Evolutionary conservation across 2,329 filamentous ascomycete species (phyloP).

Genomic region (Dothideomycetes sp.): DNA sequence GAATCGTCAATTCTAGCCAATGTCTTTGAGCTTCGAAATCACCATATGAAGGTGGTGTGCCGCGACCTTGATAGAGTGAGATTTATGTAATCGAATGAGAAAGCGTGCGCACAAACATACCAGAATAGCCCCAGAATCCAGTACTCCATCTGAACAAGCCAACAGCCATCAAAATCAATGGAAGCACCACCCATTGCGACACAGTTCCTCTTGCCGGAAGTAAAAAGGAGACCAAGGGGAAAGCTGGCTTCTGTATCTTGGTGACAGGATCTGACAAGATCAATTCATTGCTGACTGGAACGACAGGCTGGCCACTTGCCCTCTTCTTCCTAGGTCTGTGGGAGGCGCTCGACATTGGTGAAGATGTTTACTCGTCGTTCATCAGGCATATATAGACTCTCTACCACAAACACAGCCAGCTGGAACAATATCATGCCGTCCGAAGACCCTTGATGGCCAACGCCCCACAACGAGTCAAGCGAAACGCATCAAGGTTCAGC

Average conservation of each 20-base stretch:
- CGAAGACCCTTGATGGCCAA: too few species aligned
- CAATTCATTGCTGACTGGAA: slow-evolving; percentile 30
- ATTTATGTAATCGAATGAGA: neutral
- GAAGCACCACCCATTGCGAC: slow-evolving; percentile 87
- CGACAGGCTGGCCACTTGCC: slow-evolving; percentile 25
- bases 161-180: slow-evolving; percentile 77
- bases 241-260: slow-evolving; percentile 49
- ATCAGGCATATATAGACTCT: too few species aligned
- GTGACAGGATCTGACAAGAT: slow-evolving; percentile 32
- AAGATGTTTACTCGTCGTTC: too few species aligned
- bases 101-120: slow-evolving; percentile 32
- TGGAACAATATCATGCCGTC: too few species aligned
- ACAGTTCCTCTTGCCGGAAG: slow-evolving; percentile 77
- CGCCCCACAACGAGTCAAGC: too few species aligned
- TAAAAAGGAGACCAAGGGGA: slow-evolving; percentile 86
- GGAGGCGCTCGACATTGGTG: slow-evolving; percentile 11
- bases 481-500: neutral
- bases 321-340: slow-evolving; percentile 34
- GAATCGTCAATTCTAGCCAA: slow-evolving; percentile 94
- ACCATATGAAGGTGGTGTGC: slow-evolving; percentile 80
- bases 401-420: too few species aligned
- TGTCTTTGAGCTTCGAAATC: slow-evolving; percentile 97
- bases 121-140: slow-evolving; percentile 90
- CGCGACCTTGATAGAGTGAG: slow-evolving; percentile 47
- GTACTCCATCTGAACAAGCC: slow-evolving; percentile 90